phyloP scores from a whole-genome alignment of 306 rosid genomes.

The Vachellia pachyceras region DNA sequence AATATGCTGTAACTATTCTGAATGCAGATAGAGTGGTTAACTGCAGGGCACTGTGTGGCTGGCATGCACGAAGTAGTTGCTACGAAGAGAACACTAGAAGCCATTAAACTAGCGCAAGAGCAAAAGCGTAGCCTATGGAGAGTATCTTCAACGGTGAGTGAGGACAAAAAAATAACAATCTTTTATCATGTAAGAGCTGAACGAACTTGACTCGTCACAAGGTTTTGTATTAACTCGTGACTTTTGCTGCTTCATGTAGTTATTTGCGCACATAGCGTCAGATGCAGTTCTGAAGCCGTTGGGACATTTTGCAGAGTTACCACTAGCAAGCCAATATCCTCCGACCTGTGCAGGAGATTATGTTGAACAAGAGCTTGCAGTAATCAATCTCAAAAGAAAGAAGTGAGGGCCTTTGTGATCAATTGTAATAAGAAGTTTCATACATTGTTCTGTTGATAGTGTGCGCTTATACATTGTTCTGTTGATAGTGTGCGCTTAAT shows the following conservation, averaged over 20 bases:
- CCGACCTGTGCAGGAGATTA: conserved; percentile 77
- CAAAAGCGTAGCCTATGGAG: conserved; percentile 85
- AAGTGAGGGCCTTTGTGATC: conserved; percentile 41
- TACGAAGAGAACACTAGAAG: conserved; percentile 71
- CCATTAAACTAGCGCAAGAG: conserved; percentile 66
- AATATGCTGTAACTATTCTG: neutral
- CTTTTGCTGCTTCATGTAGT: conserved; percentile 52
- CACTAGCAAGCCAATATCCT: conserved; percentile 66
- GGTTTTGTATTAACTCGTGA: conserved; percentile 38
- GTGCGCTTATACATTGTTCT: too few relatives aligned
- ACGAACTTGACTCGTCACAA: conserved; percentile 19
- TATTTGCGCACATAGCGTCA: conserved; percentile 94
- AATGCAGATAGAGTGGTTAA: conserved; percentile 92
- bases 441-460: conserved; percentile 29
- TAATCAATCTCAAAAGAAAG: conserved; percentile 85
- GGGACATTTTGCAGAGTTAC: conserved; percentile 77
- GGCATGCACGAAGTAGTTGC: conserved; percentile 96
- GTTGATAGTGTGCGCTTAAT: conserved; percentile 34
- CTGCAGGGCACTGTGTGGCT: conserved; percentile 95
- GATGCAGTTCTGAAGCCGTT: conserved; percentile 87
- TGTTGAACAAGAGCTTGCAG: conserved; percentile 94
- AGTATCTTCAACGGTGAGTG: conserved; percentile 93
- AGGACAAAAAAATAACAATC: neutral
- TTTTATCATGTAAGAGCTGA: conserved; percentile 10
- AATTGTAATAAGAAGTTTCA: conserved; percentile 21